Evolutionary conservation across 306 rosid species (phyloP).

Genomic region (Carpinus fangiana): DNA sequence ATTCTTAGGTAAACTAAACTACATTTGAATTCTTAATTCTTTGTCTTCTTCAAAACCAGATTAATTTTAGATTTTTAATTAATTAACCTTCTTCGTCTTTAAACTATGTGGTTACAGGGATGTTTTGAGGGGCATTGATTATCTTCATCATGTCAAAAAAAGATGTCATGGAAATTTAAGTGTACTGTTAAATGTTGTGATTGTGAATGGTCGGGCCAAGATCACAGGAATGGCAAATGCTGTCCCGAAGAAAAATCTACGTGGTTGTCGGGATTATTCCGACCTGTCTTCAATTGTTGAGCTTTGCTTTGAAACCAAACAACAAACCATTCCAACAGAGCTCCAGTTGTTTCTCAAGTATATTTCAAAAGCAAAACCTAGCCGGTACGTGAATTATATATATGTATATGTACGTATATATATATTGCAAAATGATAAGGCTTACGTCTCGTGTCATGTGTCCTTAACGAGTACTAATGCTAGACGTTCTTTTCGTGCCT

Average conservation of each 20-base stretch:
- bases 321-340: background rate
- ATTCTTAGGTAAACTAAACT: background rate
- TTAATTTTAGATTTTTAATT: background rate
- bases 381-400: background rate
- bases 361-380: background rate
- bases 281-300: background rate
- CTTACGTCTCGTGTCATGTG: too few relatives aligned
- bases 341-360: background rate
- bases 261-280: background rate
- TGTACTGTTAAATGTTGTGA: background rate
- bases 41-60: background rate
- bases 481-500: too few relatives aligned
- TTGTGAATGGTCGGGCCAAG: slow-evolving; percentile 6
- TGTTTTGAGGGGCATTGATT: slow-evolving; percentile 7
- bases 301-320: background rate
- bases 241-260: background rate
- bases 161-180: slow-evolving; percentile 7
- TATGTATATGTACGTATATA: too few relatives aligned
- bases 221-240: slow-evolving; percentile 2
- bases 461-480: too few relatives aligned
- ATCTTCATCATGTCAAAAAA: background rate
- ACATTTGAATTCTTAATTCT: background rate
- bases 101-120: background rate
- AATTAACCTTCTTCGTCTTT: background rate
- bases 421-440: background rate